Evolutionary conservation across 345 rosid genomes (phyloP).

Genomic region (Carallia pectinifolia): DNA sequence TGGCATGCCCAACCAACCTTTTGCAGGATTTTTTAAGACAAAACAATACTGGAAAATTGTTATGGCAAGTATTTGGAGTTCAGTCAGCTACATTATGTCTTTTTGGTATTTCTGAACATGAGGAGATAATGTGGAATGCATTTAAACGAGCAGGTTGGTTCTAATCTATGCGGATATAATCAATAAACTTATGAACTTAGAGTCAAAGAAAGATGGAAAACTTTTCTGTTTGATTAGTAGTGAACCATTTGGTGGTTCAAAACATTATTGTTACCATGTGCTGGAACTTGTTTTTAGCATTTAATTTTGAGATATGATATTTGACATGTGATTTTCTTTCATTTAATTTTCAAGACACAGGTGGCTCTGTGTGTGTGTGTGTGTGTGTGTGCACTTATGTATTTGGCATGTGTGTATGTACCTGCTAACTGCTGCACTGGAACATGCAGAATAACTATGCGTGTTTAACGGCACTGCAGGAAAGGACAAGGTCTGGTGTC

Average conservation of each 20-base stretch:
- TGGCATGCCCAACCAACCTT: slow-evolving; percentile 9
- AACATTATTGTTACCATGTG: not conserved
- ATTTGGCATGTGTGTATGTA: no score
- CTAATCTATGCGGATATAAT: not conserved
- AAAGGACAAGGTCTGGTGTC: slow-evolving; percentile 72
- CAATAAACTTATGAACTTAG: not conserved
- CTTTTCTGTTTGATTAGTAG: not conserved
- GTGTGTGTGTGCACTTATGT: no score
- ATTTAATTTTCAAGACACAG: not conserved
- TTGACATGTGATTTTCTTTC: not conserved
- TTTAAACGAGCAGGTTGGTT: slow-evolving; percentile 67
- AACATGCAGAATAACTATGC: not conserved
- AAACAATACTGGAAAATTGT: slow-evolving; percentile 92
- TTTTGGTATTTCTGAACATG: slow-evolving; percentile 85
- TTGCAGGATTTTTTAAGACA: slow-evolving; percentile 85
- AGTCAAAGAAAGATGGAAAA: not conserved
- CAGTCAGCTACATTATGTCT: slow-evolving; percentile 79
- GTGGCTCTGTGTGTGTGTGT: no score
- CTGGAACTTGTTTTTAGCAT: not conserved
- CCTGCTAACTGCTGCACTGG: not conserved
- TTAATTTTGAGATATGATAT: not conserved
- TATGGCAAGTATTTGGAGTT: slow-evolving; percentile 88
- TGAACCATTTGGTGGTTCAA: slow-evolving; percentile 8
- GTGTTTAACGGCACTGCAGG: slow-evolving; percentile 45
- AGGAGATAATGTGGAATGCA: slow-evolving; percentile 88